Conservation (phyloP, 2,329 filamentous ascomycete species). For the Aspergillus unguis region DNA sequence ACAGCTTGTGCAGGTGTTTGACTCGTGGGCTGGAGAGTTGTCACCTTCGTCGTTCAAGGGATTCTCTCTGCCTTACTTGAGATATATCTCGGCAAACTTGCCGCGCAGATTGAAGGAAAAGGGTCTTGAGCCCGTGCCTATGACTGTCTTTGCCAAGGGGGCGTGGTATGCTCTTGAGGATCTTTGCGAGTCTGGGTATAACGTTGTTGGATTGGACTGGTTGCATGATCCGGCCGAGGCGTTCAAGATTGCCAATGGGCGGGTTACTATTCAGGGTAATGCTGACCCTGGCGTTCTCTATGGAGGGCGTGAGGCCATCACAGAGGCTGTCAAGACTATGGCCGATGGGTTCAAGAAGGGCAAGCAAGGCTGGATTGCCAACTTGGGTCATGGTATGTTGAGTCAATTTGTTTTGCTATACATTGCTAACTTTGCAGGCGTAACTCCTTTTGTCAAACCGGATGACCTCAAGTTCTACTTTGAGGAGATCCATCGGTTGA, state of each 20-base stretch:
- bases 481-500: constrained; percentile 74
- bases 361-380: constrained; percentile 94
- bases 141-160: constrained; percentile 98
- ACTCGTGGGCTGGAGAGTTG: constrained; percentile 96
- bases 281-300: constrained; percentile 93
- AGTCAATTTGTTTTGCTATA: not conserved
- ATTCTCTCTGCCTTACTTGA: constrained; percentile 83
- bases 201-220: constrained; percentile 95
- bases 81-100: constrained; percentile 76
- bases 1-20: constrained; percentile 94
- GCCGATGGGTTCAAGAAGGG: constrained; percentile 78
- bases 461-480: constrained; percentile 93
- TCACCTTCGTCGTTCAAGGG: constrained; percentile 77
- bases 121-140: constrained; percentile 76
- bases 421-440: constrained; percentile 54
- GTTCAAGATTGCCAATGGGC: constrained; percentile 70
- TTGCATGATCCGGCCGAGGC: constrained; percentile 83
- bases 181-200: constrained; percentile 82
- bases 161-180: constrained; percentile 92
- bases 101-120: constrained; percentile 71
- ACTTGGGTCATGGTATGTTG: constrained; percentile 82
- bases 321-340: constrained; percentile 77
- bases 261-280: constrained; percentile 88
- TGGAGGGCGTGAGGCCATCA: constrained; percentile 77
- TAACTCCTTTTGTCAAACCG: constrained; percentile 91